phyloP scores from a whole-genome alignment of 2,329 filamentous ascomycete species.

The Aspergillus intermedius region DNA sequence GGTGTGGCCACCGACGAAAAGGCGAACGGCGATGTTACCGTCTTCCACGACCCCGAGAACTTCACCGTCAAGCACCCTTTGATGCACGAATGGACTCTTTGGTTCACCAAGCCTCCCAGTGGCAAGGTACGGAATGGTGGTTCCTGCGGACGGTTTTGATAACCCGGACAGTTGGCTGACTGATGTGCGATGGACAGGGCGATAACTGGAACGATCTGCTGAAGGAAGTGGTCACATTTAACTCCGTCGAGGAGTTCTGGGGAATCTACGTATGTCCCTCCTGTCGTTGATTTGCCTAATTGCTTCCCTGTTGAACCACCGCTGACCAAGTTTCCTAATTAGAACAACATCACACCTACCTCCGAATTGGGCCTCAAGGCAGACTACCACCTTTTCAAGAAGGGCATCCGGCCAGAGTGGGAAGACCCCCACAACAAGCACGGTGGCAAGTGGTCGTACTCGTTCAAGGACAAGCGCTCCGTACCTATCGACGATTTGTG shows the following conservation, averaged over 20 bases:
- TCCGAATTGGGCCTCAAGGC: constrained; percentile 95
- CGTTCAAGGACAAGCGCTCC: constrained; percentile 90
- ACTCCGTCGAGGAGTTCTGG: constrained; percentile 99
- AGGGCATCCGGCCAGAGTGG: constrained; percentile 94
- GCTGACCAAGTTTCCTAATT: constrained; percentile 12
- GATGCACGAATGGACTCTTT: constrained; percentile 95
- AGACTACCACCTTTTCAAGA: constrained; percentile 99
- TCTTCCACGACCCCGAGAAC: constrained; percentile 97
- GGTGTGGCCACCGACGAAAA: constrained; percentile 38
- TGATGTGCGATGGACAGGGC: constrained; percentile 49
- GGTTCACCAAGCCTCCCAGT: constrained; percentile 97
- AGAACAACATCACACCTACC: constrained; percentile 98
- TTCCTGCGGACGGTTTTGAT: neutral
- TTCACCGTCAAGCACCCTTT: constrained; percentile 99
- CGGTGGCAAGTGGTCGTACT: constrained; percentile 97
- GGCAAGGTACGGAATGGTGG: constrained; percentile 63
- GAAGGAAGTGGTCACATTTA: constrained; percentile 97
- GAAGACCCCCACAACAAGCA: constrained; percentile 98
- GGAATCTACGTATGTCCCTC: constrained; percentile 79
- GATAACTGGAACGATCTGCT: constrained; percentile 98
- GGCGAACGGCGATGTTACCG: constrained; percentile 62
- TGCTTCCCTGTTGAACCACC: neutral
- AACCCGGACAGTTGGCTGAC: constrained; percentile 8
- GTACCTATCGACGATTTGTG: constrained; percentile 92
- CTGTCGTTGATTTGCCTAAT: neutral